Conservation (phyloP, 2,329 filamentous ascomycete genomes). For the Apiospora rasikravindrae region DNA sequence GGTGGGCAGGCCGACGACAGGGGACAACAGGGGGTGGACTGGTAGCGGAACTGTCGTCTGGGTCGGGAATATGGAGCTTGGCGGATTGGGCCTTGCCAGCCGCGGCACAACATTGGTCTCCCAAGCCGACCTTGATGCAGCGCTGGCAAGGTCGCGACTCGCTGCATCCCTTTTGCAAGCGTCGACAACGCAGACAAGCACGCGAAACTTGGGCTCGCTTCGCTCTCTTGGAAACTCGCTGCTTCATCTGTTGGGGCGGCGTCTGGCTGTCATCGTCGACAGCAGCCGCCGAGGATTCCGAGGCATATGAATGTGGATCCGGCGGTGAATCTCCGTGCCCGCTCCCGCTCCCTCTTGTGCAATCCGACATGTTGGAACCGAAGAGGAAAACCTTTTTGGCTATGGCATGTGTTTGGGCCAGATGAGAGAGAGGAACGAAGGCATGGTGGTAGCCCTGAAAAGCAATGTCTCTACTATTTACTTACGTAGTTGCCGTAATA, state of each 20-base stretch:
- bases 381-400: neutral
- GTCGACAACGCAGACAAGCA: slow-evolving; percentile 50
- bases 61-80: slow-evolving; percentile 3
- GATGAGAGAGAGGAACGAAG: neutral
- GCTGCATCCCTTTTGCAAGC: slow-evolving; percentile 49
- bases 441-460: neutral
- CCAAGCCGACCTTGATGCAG: slow-evolving; percentile 48
- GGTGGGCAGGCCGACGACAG: slow-evolving; percentile 23
- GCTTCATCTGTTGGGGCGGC: neutral
- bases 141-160: slow-evolving; percentile 50
- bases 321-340: neutral
- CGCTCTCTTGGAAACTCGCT: slow-evolving; percentile 20
- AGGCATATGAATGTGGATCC: slow-evolving; percentile 14
- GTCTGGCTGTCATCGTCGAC: slow-evolving; percentile 7
- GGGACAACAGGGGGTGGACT: slow-evolving; percentile 14
- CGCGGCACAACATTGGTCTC: slow-evolving; percentile 40
- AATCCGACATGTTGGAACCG: slow-evolving; percentile 1
- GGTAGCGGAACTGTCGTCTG: slow-evolving; percentile 14
- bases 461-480: neutral
- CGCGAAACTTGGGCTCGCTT: slow-evolving; percentile 50
- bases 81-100: slow-evolving; percentile 21
- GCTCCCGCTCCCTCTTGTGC: slow-evolving; percentile 6
- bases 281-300: neutral
- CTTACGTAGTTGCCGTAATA: neutral
- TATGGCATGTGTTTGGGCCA: neutral